phyloP scores from a whole-genome alignment of 257 asterid species.

The Perilla frutescens region DNA sequence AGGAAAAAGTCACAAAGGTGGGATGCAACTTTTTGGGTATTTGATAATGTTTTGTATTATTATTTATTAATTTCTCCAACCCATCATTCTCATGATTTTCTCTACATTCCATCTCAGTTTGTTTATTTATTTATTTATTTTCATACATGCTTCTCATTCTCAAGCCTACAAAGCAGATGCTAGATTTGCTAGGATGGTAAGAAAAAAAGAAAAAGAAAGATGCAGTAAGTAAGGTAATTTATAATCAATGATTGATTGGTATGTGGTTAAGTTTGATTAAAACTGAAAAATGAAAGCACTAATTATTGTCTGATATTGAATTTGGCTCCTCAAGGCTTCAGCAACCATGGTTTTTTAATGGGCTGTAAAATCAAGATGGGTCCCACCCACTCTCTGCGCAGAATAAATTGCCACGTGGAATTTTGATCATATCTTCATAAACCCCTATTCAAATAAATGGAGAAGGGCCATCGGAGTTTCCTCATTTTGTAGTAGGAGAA shows the following conservation, averaged over 20 bases:
- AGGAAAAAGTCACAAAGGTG: constrained; percentile 24
- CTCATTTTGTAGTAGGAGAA: neutral
- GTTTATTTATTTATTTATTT: neutral
- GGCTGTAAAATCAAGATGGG: constrained; percentile 33
- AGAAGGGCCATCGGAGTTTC: constrained; percentile 18
- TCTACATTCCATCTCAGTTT: neutral
- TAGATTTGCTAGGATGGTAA: neutral
- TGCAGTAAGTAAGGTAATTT: too few species aligned
- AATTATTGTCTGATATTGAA: neutral
- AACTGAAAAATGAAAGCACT: neutral
- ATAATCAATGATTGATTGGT: too few species aligned
- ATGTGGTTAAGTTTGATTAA: neutral
- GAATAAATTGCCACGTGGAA: constrained; percentile 27
- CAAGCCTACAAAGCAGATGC: neutral
- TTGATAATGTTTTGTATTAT: constrained; percentile 9
- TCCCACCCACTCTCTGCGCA: constrained; percentile 31
- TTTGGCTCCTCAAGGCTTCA: constrained; percentile 22
- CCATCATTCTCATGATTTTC: neutral
- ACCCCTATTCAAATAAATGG: neutral
- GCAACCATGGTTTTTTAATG: constrained; percentile 25
- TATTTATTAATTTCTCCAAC: neutral
- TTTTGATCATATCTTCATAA: constrained; percentile 22
- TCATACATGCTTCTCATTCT: neutral
- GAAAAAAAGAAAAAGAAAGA: too few species aligned
- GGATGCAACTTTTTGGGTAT: constrained; percentile 28